Evolutionary conservation across 768 basidiomycete species (phyloP).

Genomic region (Mycena galericulata): DNA sequence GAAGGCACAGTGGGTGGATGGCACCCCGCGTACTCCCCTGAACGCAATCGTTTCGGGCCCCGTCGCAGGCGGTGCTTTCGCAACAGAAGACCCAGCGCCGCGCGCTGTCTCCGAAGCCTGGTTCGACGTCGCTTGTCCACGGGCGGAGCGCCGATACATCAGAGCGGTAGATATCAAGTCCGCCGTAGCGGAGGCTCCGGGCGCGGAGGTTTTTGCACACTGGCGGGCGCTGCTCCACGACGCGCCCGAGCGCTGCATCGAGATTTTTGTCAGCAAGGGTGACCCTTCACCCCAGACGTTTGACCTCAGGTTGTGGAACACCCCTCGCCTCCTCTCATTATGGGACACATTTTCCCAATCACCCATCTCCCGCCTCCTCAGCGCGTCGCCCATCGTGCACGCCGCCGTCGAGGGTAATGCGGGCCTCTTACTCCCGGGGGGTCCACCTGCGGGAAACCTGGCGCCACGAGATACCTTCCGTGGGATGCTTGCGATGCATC

Average conservation of each 20-base stretch:
- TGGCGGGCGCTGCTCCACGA: too few species aligned
- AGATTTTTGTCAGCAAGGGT: constrained; percentile 45
- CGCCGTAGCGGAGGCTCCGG: constrained; percentile 41
- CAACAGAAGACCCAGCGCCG: constrained; percentile 51
- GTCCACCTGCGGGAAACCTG: constrained; percentile 42
- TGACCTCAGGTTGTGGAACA: constrained; percentile 51
- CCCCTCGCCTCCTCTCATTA: constrained; percentile 47
- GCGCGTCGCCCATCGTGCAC: too few species aligned
- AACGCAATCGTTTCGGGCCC: constrained; percentile 58
- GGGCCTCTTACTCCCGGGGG: constrained; percentile 48
- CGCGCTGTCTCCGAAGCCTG: constrained; percentile 57
- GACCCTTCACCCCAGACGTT: constrained; percentile 50
- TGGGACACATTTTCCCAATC: constrained; percentile 49
- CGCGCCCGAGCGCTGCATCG: constrained; percentile 61
- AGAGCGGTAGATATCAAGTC: constrained; percentile 55
- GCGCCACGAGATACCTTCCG: constrained; percentile 46
- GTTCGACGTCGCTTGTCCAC: constrained; percentile 61
- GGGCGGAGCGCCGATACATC: constrained; percentile 50
- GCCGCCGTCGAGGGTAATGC: constrained; percentile 52
- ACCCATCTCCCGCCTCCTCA: constrained; percentile 48
- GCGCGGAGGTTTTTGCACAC: constrained; percentile 50
- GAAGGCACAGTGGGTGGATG: not conserved
- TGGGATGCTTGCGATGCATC: constrained; percentile 48
- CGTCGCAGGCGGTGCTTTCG: constrained; percentile 58
- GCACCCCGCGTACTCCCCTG: constrained; percentile 51